phyloP scores from a whole-genome alignment of 306 rosid genomes.

The Calophaca sinica region DNA sequence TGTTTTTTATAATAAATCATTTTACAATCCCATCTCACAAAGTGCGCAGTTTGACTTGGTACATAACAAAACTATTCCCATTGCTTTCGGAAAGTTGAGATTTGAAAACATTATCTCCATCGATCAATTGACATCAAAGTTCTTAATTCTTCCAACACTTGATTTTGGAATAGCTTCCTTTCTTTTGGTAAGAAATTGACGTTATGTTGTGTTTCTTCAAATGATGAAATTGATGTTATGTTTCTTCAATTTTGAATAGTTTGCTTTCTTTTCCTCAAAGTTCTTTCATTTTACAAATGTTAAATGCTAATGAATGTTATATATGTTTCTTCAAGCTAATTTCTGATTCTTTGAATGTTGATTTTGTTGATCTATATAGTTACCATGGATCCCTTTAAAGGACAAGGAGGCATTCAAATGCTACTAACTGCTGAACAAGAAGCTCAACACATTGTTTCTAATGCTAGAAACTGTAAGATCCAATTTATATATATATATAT shows the following conservation, averaged over 20 bases:
- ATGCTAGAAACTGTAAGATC: slow-evolving; percentile 73
- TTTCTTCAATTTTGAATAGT: too few species aligned
- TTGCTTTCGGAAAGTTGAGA: slow-evolving; percentile 30
- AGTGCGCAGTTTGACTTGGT: slow-evolving; percentile 51
- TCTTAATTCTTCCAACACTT: slow-evolving; percentile 23
- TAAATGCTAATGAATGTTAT: background rate
- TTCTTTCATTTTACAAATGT: background rate
- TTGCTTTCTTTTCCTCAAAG: background rate
- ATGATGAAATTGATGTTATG: too few species aligned
- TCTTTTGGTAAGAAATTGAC: slow-evolving; percentile 32
- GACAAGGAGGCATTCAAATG: slow-evolving; percentile 94
- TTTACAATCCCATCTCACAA: slow-evolving; percentile 36
- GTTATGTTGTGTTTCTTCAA: too few species aligned
- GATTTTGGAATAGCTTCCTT: slow-evolving; percentile 18
- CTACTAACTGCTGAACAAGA: slow-evolving; percentile 84
- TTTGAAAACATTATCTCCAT: slow-evolving; percentile 28
- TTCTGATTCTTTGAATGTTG: slow-evolving; percentile 24
- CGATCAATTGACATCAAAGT: slow-evolving; percentile 29
- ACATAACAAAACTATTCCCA: slow-evolving; percentile 35
- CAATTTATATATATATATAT: too few species aligned
- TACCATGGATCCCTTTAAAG: slow-evolving; percentile 74
- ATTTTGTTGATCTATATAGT: slow-evolving; percentile 36
- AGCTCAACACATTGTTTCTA: slow-evolving; percentile 74
- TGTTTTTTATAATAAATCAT: background rate
- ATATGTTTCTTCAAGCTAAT: slow-evolving; percentile 22